Evolutionary conservation across 192 early-diverging fungal species (phyloP), one percentile per base, ranked within the genome.

Genomic region (Backusella westeae): DNA sequence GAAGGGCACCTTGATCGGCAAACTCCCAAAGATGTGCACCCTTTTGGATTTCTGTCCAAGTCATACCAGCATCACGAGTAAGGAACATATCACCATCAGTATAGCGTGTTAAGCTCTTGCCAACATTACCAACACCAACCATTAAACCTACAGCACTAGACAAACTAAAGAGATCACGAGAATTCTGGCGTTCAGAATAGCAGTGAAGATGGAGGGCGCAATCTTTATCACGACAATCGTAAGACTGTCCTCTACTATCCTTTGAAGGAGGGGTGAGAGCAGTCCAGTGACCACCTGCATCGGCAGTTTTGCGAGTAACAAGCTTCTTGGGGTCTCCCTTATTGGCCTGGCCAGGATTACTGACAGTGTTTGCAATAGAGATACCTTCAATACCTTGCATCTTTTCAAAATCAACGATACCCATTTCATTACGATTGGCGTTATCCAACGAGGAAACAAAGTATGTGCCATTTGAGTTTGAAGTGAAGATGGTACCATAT

Each of bases 111-210:
- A 99, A 79, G 21, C 78, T 77, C 0, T 74, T 36, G 14, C 97
- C 98, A 12, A 99, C 95, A 77, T 94, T 98, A 23, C 98, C 98
- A 3, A 97, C 94, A 10, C 94, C 98, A 77, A 98, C 89, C 78
- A 94, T 90, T 73, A 98, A 80, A 5, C 97, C 97, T 1, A 92
- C 87, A n/a, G 96, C 95, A 12, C 91, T 88, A 0, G 89, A 80
- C 0, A 92, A 85, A 71, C 94, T 94, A 77, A 95, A 97, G n/a
- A 93, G 83, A 82, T 94, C 92, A 26, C 90, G 87, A 0, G 87
- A 83, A 41, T 93, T 90, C 34, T 89, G 86, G 14, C 96, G 90
- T 78, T 95, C 93, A 0, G 97, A 94, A 75, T 94, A 98, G 46
- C 94, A 88, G 75, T 97, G 95, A 35, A 99, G 78, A 76, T 99